Percentiles rank a stretch among this genome's conserved stretches.
These are phyloP conservation scores for Phytophthora sansomeana DNA, from an alignment of 352 stramenopile genomes.

Conservation along the genomic window DNA sequence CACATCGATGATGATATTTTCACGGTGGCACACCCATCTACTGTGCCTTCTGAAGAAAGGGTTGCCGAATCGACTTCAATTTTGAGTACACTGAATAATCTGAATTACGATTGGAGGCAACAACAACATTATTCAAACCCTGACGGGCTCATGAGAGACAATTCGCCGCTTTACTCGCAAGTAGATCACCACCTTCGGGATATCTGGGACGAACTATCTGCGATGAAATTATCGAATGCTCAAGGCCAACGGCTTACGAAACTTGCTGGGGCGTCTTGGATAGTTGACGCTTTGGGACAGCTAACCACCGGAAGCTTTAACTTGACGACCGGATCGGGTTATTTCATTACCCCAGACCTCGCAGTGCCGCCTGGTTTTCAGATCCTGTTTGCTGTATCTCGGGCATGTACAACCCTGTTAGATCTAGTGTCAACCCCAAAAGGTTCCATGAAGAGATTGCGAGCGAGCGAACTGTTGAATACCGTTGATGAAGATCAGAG, in stretches of 20 bases:
- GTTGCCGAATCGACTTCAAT: slow-evolving; percentile 31
- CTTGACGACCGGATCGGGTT: neutral
- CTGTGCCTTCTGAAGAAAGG: slow-evolving; percentile 24
- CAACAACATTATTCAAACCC: neutral
- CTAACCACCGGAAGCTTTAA: slow-evolving; percentile 8
- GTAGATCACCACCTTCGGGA: slow-evolving; percentile 30
- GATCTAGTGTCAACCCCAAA: slow-evolving; percentile 60
- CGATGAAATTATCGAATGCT: slow-evolving; percentile 67
- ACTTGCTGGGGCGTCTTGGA: slow-evolving; percentile 53
- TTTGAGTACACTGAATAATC: slow-evolving; percentile 20
- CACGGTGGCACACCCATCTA: neutral
- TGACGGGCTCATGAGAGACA: neutral
- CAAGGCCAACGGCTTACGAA: slow-evolving; percentile 65
- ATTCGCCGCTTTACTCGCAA: slow-evolving; percentile 10
- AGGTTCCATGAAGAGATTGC: slow-evolving; percentile 58
- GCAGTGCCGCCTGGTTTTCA: slow-evolving; percentile 25
- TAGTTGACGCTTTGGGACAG: slow-evolving; percentile 38
- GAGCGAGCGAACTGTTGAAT: slow-evolving; percentile 36
- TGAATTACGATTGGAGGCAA: neutral
- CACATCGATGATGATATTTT: slow-evolving; percentile 4
- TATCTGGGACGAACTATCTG: slow-evolving; percentile 34
- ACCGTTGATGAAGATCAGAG: neutral
- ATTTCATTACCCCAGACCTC: slow-evolving; percentile 13
- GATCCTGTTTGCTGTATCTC: slow-evolving; percentile 27
- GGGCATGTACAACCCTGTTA: slow-evolving; percentile 39